Base-by-base conservation (phyloP, 768 basidiomycete species). In the Amylocystis lapponica region DNA sequence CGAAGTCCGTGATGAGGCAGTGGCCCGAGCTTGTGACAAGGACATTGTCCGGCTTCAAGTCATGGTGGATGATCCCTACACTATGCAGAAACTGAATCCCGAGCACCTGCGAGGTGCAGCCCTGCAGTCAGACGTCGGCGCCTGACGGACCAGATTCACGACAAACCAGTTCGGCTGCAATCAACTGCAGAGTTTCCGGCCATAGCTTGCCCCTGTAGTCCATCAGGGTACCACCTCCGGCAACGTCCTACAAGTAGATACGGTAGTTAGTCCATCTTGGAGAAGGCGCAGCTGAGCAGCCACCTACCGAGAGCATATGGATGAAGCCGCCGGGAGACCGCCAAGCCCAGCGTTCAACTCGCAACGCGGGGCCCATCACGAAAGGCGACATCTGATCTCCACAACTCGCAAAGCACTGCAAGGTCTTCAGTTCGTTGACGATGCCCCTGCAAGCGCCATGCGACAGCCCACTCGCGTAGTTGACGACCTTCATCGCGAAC, bases 1-100 rank as follows among this genome's bases (percentile, higher is more conserved):
- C 57, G 52, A 74, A 78, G 56, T 79, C 78, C n/a, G 72, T 69
- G 43, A 79, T 72, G 53, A 76, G 74, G 59, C 76, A 57, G 40
- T 62, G 60, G 8, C 61, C 59, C 8, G 49, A 39, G 4, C 50
- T 55, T 47, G 63, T 59, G n/a, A 67, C 56, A 26, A 68, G 57
- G 31, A 71, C 51, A 47, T 78, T 78, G 45, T 74, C 74, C 0
- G 78, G 78, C 51, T 79, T 79, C 10, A 79, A 48, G 54, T 79
- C 78, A 16, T 76, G 68, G 55, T 79, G 78, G 0, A 78, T 74
- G 49, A 78, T 74, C 39, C 72, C 69, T 51, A 71, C 66, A 25
- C 59, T 45, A 52, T 79, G 78, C 41, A 75, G 70, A 48, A 71
- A 72, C 2, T 54, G 21, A 16, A 61, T 45, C 1, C 51, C 60